phyloP scores from a whole-genome alignment of 805 yeast genomes.

The Yamadazyma ubonensis region DNA sequence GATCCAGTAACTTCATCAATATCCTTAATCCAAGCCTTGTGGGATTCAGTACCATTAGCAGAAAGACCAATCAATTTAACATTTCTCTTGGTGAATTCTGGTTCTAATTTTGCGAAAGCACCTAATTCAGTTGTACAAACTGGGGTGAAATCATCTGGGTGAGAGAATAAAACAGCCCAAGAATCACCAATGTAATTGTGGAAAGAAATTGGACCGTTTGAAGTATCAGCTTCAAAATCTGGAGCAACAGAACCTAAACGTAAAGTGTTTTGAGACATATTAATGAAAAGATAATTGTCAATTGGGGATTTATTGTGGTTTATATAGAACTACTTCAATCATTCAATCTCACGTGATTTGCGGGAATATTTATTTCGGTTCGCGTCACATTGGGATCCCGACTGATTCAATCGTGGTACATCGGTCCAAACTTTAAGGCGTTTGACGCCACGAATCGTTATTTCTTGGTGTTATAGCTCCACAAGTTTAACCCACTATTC shows the following conservation, averaged over 20 bases:
- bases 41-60: constrained; percentile 78
- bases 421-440: background rate
- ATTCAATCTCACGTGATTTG: constrained; percentile 14
- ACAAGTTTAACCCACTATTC: too few relatives aligned
- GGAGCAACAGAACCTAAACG: constrained; percentile 74
- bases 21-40: constrained; percentile 85
- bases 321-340: constrained; percentile 5
- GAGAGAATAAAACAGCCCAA: constrained; percentile 89
- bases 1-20: constrained; percentile 83
- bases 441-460: background rate
- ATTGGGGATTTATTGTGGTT: constrained; percentile 2
- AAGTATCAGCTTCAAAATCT: constrained; percentile 79
- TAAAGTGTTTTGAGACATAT: constrained; percentile 12
- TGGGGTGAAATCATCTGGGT: constrained; percentile 96
- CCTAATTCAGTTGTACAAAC: constrained; percentile 96
- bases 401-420: background rate
- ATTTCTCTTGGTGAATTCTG: constrained; percentile 81
- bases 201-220: constrained; percentile 80
- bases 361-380: constrained; percentile 1
- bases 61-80: constrained; percentile 88
- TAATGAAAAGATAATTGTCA: background rate
- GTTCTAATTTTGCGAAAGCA: constrained; percentile 85
- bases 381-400: background rate
- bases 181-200: constrained; percentile 82
- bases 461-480: too few relatives aligned